A percentile compares a stretch with the other conserved stretches of the same genome.
These are phyloP conservation scores for Chaetomium sp. DNA, from an alignment of 2,329 filamentous ascomycete genomes.

Conservation along the genomic window DNA sequence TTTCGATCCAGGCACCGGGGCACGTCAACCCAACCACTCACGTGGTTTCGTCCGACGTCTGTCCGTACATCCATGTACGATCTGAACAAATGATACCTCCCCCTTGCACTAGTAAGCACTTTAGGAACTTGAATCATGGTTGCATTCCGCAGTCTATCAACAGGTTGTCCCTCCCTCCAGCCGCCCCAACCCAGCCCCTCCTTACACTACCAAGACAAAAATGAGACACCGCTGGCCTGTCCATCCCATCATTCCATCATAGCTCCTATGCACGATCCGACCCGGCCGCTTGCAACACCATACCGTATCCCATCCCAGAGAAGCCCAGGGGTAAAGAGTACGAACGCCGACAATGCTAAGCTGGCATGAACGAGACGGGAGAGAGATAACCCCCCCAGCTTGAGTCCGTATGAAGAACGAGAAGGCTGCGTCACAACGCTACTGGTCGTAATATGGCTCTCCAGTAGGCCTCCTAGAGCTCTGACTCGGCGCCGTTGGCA, in stretches of 20 bases:
- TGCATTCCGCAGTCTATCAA: background rate
- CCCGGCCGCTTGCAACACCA: constrained; percentile 21
- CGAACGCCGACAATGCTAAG: constrained; percentile 31
- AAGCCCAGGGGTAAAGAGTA: constrained; percentile 13
- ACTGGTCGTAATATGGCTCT: background rate
- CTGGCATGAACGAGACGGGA: constrained; percentile 4
- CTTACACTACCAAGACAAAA: background rate
- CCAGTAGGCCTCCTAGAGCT: constrained; percentile 44
- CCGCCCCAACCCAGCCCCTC: background rate
- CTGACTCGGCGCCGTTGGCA: constrained; percentile 58
- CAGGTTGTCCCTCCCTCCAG: background rate
- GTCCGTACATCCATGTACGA: background rate
- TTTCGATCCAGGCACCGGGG: background rate
- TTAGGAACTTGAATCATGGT: background rate
- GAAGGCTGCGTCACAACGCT: background rate
- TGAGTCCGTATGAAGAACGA: background rate
- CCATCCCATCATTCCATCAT: background rate
- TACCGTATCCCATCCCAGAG: constrained; percentile 13
- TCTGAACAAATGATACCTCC: too few relatives aligned
- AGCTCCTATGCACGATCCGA: constrained; percentile 7
- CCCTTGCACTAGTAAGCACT: background rate
- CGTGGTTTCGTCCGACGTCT: background rate
- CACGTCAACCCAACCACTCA: background rate
- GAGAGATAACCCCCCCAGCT: background rate
- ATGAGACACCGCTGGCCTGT: background rate